These are phyloP conservation scores for Wallacemonas sp. DNA, from an alignment of 208 protist genomes.

Conservation along the genomic window DNA sequence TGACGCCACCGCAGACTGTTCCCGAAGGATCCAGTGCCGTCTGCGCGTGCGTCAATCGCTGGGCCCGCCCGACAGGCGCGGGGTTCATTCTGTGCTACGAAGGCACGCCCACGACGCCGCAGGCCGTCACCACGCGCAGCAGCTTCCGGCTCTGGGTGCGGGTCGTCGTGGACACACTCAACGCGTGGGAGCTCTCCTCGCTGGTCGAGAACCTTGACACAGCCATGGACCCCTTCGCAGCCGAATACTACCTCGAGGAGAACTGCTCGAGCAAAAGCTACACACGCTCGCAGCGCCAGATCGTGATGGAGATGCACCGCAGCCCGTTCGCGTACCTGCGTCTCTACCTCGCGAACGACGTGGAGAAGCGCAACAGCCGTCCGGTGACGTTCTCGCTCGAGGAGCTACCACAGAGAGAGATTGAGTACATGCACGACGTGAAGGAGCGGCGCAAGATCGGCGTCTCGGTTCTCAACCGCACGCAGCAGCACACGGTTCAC, in stretches of 20 bases:
- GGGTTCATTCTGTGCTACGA: slow-evolving; percentile 82
- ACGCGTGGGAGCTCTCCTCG: slow-evolving; percentile 39
- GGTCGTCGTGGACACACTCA: slow-evolving; percentile 53
- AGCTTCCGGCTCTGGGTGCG: slow-evolving; percentile 68
- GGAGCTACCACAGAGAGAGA: slow-evolving; percentile 49
- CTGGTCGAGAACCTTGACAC: slow-evolving; percentile 29
- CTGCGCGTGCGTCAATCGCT: slow-evolving; percentile 71
- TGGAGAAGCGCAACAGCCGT: slow-evolving; percentile 14
- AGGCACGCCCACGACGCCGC: slow-evolving; percentile 20
- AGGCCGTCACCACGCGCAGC: slow-evolving; percentile 7
- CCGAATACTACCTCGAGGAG: slow-evolving; percentile 49
- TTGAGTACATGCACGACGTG: slow-evolving; percentile 46
- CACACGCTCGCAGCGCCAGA: slow-evolving; percentile 32
- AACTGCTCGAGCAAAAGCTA: slow-evolving; percentile 18
- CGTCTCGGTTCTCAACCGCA: slow-evolving; percentile 55
- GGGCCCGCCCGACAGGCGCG: slow-evolving; percentile 65
- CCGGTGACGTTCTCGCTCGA: slow-evolving; percentile 32
- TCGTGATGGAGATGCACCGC: slow-evolving; percentile 43
- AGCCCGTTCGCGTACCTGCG: slow-evolving; percentile 45
- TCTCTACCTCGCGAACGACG: slow-evolving; percentile 29
- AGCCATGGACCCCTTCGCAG: slow-evolving; percentile 45
- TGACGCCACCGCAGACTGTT: slow-evolving; percentile 56
- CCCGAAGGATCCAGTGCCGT: slow-evolving; percentile 34
- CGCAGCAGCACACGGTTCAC: slow-evolving; percentile 32
- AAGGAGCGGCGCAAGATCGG: slow-evolving; percentile 54